Evolutionary conservation across 306 rosid genomes (phyloP).

Genomic region (Trifolium dubium): DNA sequence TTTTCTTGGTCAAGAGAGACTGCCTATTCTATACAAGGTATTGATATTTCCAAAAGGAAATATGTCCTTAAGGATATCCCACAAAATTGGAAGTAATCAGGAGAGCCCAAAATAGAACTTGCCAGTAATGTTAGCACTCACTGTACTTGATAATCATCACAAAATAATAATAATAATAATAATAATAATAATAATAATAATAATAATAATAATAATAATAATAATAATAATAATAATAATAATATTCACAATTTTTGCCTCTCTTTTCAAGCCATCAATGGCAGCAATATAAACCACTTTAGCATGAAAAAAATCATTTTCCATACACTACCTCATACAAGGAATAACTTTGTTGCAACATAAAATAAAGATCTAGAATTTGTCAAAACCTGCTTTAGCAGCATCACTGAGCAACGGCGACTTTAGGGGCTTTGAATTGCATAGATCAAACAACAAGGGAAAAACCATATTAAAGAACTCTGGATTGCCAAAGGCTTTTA

Average conservation of each 20-base stretch:
- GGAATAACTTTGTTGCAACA: constrained; percentile 27
- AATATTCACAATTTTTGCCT: not conserved
- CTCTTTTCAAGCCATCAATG: constrained; percentile 8
- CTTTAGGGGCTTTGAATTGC: constrained; percentile 51
- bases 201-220: not conserved
- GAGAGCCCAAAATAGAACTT: not conserved
- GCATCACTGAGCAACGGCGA: constrained; percentile 56
- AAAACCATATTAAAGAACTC: constrained; percentile 73
- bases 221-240: no score
- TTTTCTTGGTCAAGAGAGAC: not conserved
- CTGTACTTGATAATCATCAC: constrained; percentile 1
- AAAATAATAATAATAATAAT: not conserved
- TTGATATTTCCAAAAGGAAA: constrained; percentile 1
- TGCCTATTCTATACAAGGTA: not conserved
- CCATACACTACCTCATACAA: constrained; percentile 2
- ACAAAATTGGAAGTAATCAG: not conserved
- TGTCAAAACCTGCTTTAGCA: constrained; percentile 66
- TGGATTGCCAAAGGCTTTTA: constrained; percentile 81
- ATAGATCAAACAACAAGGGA: constrained; percentile 70
- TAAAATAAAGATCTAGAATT: constrained; percentile 35
- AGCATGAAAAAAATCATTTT: constrained; percentile 23
- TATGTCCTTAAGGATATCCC: not conserved
- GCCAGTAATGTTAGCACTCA: not conserved
- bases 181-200: no score
- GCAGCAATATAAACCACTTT: constrained; percentile 23